Base-by-base conservation (phyloP, 2,329 filamentous ascomycete genomes). In the Aureobasidium sp. region DNA sequence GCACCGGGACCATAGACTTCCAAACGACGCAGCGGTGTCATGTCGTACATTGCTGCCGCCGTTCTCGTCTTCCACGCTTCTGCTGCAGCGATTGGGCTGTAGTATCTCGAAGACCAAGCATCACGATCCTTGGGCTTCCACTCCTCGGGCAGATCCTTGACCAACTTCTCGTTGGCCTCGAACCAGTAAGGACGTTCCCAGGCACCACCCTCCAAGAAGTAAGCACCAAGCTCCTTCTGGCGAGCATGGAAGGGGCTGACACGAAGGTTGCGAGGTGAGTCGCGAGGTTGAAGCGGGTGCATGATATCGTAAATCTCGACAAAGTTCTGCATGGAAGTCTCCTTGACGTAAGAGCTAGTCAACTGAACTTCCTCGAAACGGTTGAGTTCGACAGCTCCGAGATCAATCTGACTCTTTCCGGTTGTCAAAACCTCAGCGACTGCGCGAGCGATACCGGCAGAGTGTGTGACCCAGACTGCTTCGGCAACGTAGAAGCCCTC, bases 171-270 rank as follows among this genome's bases (percentile, higher is more conserved):
- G 66, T 87, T 87, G 0, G 78, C 73, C 64, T 84, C 81, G 56
- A 82, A 87, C 84, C 84, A 87, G 62, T 83, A 81, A 2, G 84
- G 84, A 0, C 84, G 79, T 67, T 87, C 84, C 84, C 84, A 87
- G 0, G 80, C 83, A 15, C 80, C 81, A 2, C 75, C 73, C 65
- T 86, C 85, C 5, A 87, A 76, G 71, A 86, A 87, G 66, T 76
- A 83, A 1, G 82, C 82, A 3, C 81, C 82, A 0, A 86, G 78
- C 56, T 84, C 79, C 15, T 71, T 69, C 64, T 87, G 81, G 0
- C 81, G 78, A 1, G 74, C 65, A 63, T 84, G 75, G 69, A 87
- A 87, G 0, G 84, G 84, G 64, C 81, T 85, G 15, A 82, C 72
- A 7, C 84, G 81, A 1, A 87, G 75, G 63, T 84, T 81, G 0